phyloP scores from a whole-genome alignment of 192 early-diverging fungal genomes.

The Cetraspora pellucida region DNA sequence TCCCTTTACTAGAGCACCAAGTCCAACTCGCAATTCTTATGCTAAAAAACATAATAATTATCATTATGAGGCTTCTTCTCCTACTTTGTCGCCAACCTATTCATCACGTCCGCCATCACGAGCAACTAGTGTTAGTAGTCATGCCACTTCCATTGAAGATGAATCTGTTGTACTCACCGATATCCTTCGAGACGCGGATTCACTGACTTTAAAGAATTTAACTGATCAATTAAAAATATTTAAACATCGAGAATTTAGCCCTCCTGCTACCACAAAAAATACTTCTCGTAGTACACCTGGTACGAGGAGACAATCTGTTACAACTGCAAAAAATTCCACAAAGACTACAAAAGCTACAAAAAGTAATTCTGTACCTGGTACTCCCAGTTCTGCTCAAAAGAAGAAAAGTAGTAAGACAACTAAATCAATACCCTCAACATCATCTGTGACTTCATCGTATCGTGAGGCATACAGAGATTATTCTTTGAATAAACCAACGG shows the following conservation, averaged over 20 bases:
- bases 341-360: background rate
- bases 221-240: constrained; percentile 25
- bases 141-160: constrained; percentile 33
- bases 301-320: background rate
- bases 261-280: background rate
- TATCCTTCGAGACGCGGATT: constrained; percentile 12
- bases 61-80: background rate
- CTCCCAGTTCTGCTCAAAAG: background rate
- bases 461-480: background rate
- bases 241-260: background rate
- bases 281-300: background rate
- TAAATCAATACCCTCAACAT: constrained; percentile 14
- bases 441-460: background rate
- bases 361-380: background rate
- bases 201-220: constrained; percentile 2
- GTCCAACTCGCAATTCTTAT: constrained; percentile 9
- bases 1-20: constrained; percentile 1
- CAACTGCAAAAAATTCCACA: background rate
- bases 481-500: background rate
- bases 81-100: background rate
- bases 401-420: background rate
- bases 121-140: constrained; percentile 31
- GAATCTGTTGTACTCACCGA: constrained; percentile 31
- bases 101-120: constrained; percentile 30
- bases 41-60: constrained; percentile 7